Evolutionary conservation across 768 basidiomycete genomes (phyloP), one percentile per base, ranked within the genome.

Genomic region (Tricholoma flavovirens): DNA sequence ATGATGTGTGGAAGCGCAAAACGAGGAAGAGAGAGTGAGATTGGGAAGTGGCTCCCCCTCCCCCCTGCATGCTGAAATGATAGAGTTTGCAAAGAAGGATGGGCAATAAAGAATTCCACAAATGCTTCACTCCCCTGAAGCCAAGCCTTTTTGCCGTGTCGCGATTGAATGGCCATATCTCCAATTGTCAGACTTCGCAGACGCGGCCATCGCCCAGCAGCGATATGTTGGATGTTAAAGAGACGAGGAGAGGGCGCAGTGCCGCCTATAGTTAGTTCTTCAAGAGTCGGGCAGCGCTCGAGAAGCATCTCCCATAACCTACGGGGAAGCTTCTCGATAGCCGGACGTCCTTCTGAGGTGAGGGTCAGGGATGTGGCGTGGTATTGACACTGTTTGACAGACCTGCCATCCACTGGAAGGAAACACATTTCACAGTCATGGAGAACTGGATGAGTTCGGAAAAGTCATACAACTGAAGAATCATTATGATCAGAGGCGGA

Each of bases 251-350:
- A 71, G n/a, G 74, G 74, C 15, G 71, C 69, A 46, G 65, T 60
- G 48, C 71, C 70, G 5, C 66, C 69, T 26, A 75, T 66, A 3
- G 66, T 64, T n/a, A 75, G 61, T 48, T 71, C 69, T 58, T 72
- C 70, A n/a, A 75, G 68, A 53, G 68, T 64, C 6, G 74, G 73
- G 49, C 67, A 70, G 40, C 69, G 66, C 53, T 75, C 73, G 22
- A 75, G 61, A 29, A 75, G 65, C 74, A 75, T 75, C 48, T 68
- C 69, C 74, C 74, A 75, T 38, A 71, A 66, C 51, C 69, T 60
- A 42, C 68, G 60, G 7, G 74, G 74, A 30, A 75, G 67, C 60
- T 69, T 74, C 63, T 74, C 73, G 24, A 64, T 59, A 40, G 60
- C 66, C 29, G 73, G 71, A 15, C 60, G 71, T 19, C 69, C 69